phyloP scores from a whole-genome alignment of 2,329 filamentous ascomycete species.

The Fusarium marasasianum region DNA sequence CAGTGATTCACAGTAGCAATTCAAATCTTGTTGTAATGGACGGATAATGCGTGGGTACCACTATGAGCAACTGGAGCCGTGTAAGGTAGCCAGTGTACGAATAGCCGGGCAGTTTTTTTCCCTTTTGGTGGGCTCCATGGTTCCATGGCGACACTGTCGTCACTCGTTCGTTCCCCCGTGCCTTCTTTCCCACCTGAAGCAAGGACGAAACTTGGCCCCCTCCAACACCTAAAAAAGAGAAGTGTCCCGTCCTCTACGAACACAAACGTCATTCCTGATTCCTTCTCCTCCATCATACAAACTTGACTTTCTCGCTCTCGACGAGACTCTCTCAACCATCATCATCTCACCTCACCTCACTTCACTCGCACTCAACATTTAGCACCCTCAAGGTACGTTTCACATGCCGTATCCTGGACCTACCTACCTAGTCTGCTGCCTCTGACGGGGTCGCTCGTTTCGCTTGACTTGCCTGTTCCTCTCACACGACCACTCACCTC shows the following conservation, averaged over 20 bases:
- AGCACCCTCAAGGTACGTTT: constrained; percentile 32
- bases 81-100: neutral
- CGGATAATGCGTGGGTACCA: neutral
- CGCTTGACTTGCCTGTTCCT: constrained; percentile 40
- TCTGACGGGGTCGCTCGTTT: constrained; percentile 34
- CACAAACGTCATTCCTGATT: constrained; percentile 33
- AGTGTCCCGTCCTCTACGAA: constrained; percentile 21
- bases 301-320: neutral
- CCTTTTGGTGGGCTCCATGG: neutral
- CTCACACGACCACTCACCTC: constrained; percentile 33
- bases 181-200: constrained; percentile 7
- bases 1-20: neutral
- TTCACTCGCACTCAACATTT: neutral
- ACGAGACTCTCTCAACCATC: constrained; percentile 1
- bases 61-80: neutral
- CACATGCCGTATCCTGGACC: constrained; percentile 19
- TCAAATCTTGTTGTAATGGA: neutral
- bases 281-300: constrained; percentile 15
- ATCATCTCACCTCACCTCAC: neutral
- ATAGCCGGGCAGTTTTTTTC: constrained; percentile 9
- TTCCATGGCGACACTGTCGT: constrained; percentile 31
- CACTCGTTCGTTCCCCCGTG: constrained; percentile 14
- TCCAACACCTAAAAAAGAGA: constrained; percentile 27
- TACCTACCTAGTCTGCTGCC: constrained; percentile 1
- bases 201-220: constrained; percentile 29